Conservation (phyloP, 2,329 filamentous ascomycete genomes). For the Fusarium oligoseptatum region DNA sequence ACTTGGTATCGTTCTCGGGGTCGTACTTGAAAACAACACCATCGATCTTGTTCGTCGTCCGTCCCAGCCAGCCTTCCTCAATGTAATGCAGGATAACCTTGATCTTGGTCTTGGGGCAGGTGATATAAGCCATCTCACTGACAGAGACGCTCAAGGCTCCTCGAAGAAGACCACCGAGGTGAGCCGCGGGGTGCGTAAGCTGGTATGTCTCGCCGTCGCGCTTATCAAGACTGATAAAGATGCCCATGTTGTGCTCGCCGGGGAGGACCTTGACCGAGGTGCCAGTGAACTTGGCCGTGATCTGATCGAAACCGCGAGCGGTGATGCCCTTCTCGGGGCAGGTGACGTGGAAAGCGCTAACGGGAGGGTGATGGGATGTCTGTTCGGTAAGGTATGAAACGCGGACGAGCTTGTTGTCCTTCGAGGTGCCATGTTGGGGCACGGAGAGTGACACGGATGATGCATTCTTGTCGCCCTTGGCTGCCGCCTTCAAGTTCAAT, state of each 20-base stretch:
- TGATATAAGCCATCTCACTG: constrained; percentile 88
- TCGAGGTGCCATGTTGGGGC: constrained; percentile 59
- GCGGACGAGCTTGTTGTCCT: constrained; percentile 71
- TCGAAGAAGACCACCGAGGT: constrained; percentile 87
- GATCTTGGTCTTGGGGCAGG: constrained; percentile 88
- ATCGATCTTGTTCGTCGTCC: constrained; percentile 90
- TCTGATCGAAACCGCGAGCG: constrained; percentile 93
- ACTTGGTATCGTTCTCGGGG: constrained; percentile 85
- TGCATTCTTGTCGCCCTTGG: constrained; percentile 59
- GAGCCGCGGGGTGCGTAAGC: constrained; percentile 93
- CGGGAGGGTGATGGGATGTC: constrained; percentile 96
- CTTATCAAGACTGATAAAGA: constrained; percentile 89
- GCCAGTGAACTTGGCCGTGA: constrained; percentile 97
- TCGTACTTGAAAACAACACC: constrained; percentile 94
- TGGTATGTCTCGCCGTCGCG: constrained; percentile 92
- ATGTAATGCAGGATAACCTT: constrained; percentile 94
- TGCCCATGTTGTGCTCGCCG: constrained; percentile 93
- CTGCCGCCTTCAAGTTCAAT: constrained; percentile 62
- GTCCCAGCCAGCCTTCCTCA: constrained; percentile 94
- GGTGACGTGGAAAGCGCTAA: constrained; percentile 94
- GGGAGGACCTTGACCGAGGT: constrained; percentile 93
- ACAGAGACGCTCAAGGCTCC: constrained; percentile 92
- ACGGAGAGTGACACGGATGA: constrained; percentile 66
- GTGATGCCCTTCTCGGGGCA: constrained; percentile 92
- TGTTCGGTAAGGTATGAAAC: constrained; percentile 97